These are phyloP conservation scores for Chrysanthemum seticuspe DNA, from an alignment of 129 eudicot species.

Conservation along the genomic window DNA sequence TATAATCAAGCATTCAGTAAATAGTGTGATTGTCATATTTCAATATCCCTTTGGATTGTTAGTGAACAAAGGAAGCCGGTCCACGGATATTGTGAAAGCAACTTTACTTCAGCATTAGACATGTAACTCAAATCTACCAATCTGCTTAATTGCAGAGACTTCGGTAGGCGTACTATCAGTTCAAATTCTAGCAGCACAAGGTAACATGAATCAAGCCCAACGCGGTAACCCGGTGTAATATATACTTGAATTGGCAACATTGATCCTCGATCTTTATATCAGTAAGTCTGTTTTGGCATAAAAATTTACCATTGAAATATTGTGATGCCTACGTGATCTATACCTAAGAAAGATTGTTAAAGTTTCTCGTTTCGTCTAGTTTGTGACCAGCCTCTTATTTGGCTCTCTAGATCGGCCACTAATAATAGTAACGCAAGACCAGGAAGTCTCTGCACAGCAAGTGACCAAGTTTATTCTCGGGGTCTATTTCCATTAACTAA, in stretches of 20 bases:
- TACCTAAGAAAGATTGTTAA: constrained; percentile 23
- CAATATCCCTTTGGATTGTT: constrained; percentile 48
- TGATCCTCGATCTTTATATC: neutral
- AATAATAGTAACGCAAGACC: no score
- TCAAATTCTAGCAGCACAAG: constrained; percentile 38
- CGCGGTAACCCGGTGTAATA: neutral
- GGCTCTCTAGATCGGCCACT: no score
- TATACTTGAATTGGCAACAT: constrained; percentile 12
- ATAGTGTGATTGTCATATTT: constrained; percentile 6
- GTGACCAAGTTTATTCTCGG: neutral
- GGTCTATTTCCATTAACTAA: neutral
- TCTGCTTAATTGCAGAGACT: constrained; percentile 60
- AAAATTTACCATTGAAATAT: constrained; percentile 9
- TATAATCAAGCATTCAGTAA: constrained; percentile 7
- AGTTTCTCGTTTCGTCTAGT: constrained; percentile 12
- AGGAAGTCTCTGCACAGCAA: neutral
- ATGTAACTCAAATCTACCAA: constrained; percentile 64
- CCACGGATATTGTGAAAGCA: constrained; percentile 83
- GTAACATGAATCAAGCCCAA: neutral
- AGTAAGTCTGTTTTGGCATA: constrained; percentile 11
- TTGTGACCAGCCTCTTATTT: neutral
- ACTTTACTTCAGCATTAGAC: constrained; percentile 71
- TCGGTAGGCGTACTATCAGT: constrained; percentile 43
- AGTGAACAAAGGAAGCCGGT: constrained; percentile 76
- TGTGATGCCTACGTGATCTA: constrained; percentile 16